Evolutionary conservation across 805 yeast genomes (phyloP).

Genomic region (Teunomyces cretensis): DNA sequence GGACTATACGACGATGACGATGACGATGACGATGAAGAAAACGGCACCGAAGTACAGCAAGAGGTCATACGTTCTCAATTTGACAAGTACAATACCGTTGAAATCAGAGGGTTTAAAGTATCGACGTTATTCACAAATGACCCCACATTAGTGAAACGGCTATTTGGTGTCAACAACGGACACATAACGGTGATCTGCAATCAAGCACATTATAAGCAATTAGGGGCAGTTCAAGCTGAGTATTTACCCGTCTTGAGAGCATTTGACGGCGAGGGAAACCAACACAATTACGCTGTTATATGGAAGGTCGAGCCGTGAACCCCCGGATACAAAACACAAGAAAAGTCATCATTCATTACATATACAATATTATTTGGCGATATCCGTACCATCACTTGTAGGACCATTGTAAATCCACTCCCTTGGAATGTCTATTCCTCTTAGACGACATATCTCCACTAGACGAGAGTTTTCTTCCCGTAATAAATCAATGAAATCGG

Average conservation of each 20-base stretch:
- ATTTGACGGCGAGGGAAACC: background rate
- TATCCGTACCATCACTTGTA: constrained; percentile 16
- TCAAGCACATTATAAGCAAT: background rate
- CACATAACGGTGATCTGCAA: background rate
- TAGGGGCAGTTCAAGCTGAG: background rate
- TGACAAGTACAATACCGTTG: background rate
- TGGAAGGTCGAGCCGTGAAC: constrained; percentile 2
- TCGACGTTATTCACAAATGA: constrained; percentile 6
- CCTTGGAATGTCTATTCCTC: constrained; percentile 43
- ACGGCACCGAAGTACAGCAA: background rate
- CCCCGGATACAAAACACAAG: background rate
- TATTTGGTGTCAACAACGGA: background rate
- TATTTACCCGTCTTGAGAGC: constrained; percentile 4
- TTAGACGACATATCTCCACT: constrained; percentile 37
- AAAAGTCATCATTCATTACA: constrained; percentile 3
- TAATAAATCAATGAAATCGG: constrained; percentile 53
- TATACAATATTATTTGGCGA: constrained; percentile 10
- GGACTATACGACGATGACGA: constrained; percentile 40
- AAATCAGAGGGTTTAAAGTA: constrained; percentile 1
- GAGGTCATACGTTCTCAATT: background rate
- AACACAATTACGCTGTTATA: constrained; percentile 1
- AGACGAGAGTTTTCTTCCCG: constrained; percentile 50
- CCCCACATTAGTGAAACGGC: background rate
- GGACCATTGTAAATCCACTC: constrained; percentile 32
- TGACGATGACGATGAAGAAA: constrained; percentile 37